Percentiles rank a stretch among this genome's conserved stretches.
phyloP scores from a whole-genome alignment of 2,329 filamentous ascomycete genomes.

The Nemania sp. region DNA sequence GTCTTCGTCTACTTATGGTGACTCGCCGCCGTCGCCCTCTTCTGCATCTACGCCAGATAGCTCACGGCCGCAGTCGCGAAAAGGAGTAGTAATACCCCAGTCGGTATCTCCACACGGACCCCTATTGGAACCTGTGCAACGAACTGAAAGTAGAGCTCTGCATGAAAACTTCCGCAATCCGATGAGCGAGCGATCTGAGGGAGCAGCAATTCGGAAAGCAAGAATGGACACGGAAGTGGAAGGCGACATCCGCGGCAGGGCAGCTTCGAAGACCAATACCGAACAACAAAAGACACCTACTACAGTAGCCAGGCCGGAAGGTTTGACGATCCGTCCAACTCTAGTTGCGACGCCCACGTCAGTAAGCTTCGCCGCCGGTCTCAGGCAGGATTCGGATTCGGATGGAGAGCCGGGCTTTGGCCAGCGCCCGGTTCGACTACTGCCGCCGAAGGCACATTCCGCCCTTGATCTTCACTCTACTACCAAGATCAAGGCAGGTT shows the following conservation, averaged over 20 bases:
- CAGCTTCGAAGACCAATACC: constrained; percentile 33
- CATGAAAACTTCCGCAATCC: constrained; percentile 18
- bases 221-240: constrained; percentile 18
- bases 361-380: constrained; percentile 30
- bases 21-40: constrained; percentile 45
- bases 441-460: constrained; percentile 37
- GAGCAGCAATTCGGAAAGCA: constrained; percentile 11
- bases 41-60: constrained; percentile 48
- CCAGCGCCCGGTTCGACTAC: constrained; percentile 10
- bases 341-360: constrained; percentile 32
- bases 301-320: constrained; percentile 17
- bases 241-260: constrained; percentile 36
- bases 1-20: constrained; percentile 49
- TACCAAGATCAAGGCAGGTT: constrained; percentile 43
- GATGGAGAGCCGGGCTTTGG: constrained; percentile 16
- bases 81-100: constrained; percentile 36
- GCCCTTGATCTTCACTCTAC: constrained; percentile 37
- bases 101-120: constrained; percentile 25
- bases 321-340: constrained; percentile 21
- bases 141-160: constrained; percentile 21
- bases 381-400: constrained; percentile 29
- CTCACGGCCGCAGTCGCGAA: constrained; percentile 49
- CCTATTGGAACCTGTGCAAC: constrained; percentile 1
- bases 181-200: constrained; percentile 19
- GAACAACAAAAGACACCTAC: constrained; percentile 29